A percentile compares a stretch with the other conserved stretches of the same genome.
These are phyloP conservation scores for Exserohilum turcica DNA, from an alignment of 2,329 filamentous ascomycete species.

Conservation along the genomic window DNA sequence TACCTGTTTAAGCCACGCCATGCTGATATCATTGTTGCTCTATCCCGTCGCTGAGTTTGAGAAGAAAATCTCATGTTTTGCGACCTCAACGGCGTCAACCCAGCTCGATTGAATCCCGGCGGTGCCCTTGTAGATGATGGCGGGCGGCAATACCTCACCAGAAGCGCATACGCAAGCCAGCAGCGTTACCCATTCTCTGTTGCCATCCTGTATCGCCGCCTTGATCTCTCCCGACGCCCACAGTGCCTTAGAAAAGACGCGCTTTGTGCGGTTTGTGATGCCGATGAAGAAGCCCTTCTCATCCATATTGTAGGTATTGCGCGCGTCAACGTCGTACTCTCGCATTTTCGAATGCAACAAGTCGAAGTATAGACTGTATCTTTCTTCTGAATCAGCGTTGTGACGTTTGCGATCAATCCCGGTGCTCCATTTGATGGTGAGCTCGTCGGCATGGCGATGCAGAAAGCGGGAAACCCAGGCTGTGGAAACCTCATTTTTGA, in stretches of 20 bases:
- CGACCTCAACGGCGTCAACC: too few relatives aligned
- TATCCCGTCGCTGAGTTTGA: too few relatives aligned
- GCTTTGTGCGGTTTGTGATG: conserved; percentile 4
- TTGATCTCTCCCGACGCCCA: background rate
- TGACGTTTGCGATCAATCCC: background rate
- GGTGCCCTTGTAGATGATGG: background rate
- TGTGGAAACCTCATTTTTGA: background rate
- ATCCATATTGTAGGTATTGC: conserved; percentile 20
- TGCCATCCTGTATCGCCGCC: background rate
- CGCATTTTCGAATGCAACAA: conserved; percentile 11
- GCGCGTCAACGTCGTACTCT: conserved; percentile 7
- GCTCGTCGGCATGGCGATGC: background rate
- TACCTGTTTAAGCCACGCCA: too few relatives aligned
- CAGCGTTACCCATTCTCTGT: background rate
- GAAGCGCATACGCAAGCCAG: background rate
- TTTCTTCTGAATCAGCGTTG: background rate
- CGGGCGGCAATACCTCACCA: background rate
- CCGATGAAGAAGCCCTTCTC: conserved; percentile 14
- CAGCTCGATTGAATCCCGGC: background rate
- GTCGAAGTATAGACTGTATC: background rate
- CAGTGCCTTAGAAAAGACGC: conserved; percentile 9
- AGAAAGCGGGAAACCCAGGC: background rate
- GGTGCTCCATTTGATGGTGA: background rate
- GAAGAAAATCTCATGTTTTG: too few relatives aligned
- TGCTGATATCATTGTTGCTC: too few relatives aligned